Conservation (phyloP, 2,329 filamentous ascomycete species). For the Ophiosphaerella herpotricha region DNA sequence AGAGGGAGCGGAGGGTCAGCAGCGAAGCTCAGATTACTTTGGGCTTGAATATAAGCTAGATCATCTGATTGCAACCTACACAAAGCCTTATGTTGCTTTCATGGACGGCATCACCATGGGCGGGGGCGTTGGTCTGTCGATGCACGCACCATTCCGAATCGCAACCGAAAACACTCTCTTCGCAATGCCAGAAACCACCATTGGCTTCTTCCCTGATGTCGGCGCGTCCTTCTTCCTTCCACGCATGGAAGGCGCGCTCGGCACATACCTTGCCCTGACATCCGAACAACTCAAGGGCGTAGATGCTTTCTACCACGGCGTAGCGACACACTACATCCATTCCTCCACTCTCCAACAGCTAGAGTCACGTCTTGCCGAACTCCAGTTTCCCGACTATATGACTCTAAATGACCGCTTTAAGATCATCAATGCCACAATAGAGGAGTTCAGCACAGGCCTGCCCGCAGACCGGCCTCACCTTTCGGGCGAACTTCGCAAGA, state of each 20-base stretch:
- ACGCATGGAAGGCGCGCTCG: conserved; percentile 81
- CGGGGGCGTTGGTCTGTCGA: conserved; percentile 89
- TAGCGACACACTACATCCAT: conserved; percentile 96
- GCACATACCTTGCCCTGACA: conserved; percentile 92
- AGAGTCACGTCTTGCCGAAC: conserved; percentile 83
- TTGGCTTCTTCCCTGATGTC: conserved; percentile 98
- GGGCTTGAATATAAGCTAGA: conserved; percentile 94
- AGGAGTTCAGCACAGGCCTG: conserved; percentile 87
- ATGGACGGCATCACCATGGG: conserved; percentile 99
- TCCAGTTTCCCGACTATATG: conserved; percentile 83
- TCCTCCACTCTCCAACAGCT: conserved; percentile 82
- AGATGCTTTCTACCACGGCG: conserved; percentile 85
- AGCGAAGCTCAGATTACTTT: conserved; percentile 83
- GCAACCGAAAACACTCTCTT: conserved; percentile 95
- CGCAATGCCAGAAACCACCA: conserved; percentile 97
- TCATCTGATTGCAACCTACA: conserved; percentile 91
- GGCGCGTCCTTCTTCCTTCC: conserved; percentile 96
- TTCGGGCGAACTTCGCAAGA: conserved; percentile 70
- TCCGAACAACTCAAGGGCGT: conserved; percentile 81
- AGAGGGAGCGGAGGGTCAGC: conserved; percentile 69
- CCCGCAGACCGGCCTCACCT: conserved; percentile 63
- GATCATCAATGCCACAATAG: conserved; percentile 83
- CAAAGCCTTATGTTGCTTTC: conserved; percentile 90
- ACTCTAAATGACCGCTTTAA: conserved; percentile 64
- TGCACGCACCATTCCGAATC: conserved; percentile 95